A percentile compares a stretch with the other conserved stretches of the same genome.
Conservation (phyloP, 2,329 filamentous ascomycete species). For the Myriosclerotinia scirpicola region DNA sequence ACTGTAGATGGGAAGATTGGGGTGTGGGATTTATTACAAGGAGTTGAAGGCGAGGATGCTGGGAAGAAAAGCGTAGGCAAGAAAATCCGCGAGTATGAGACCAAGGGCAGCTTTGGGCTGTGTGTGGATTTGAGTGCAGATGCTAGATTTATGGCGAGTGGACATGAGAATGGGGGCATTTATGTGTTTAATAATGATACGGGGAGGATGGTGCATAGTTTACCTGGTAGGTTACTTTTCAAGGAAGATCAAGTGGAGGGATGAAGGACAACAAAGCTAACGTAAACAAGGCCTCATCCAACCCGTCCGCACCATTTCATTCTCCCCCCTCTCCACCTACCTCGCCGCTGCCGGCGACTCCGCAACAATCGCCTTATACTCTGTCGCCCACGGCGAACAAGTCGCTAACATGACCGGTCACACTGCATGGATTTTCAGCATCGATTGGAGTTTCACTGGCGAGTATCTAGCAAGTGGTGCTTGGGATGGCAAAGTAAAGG, state of each 20-base stretch:
- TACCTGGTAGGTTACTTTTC: conserved; percentile 61
- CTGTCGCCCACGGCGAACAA: conserved; percentile 88
- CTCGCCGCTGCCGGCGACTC: conserved; percentile 90
- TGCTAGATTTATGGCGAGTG: conserved; percentile 83
- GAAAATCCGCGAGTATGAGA: conserved; percentile 83
- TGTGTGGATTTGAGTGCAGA: conserved; percentile 79
- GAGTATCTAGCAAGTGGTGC: conserved; percentile 87
- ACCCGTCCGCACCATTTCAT: conserved; percentile 80
- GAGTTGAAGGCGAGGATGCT: conserved; percentile 45
- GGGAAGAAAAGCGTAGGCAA: conserved; percentile 55
- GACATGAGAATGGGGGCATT: conserved; percentile 86
- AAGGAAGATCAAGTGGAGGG: background rate
- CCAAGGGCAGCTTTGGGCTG: conserved; percentile 88
- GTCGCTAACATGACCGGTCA: conserved; percentile 81
- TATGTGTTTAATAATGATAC: conserved; percentile 96
- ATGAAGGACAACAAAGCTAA: conserved; percentile 29
- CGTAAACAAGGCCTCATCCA: conserved; percentile 69
- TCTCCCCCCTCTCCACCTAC: conserved; percentile 81
- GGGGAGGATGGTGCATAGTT: conserved; percentile 78
- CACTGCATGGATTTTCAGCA: conserved; percentile 81
- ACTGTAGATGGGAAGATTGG: conserved; percentile 86
- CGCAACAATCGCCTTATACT: conserved; percentile 85
- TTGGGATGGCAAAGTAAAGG: conserved; percentile 91
- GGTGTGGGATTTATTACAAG: conserved; percentile 67
- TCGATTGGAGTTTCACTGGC: conserved; percentile 92